These are phyloP conservation scores for Xylaria sp. DNA, from an alignment of 2,329 filamentous ascomycete genomes.

Conservation along the genomic window DNA sequence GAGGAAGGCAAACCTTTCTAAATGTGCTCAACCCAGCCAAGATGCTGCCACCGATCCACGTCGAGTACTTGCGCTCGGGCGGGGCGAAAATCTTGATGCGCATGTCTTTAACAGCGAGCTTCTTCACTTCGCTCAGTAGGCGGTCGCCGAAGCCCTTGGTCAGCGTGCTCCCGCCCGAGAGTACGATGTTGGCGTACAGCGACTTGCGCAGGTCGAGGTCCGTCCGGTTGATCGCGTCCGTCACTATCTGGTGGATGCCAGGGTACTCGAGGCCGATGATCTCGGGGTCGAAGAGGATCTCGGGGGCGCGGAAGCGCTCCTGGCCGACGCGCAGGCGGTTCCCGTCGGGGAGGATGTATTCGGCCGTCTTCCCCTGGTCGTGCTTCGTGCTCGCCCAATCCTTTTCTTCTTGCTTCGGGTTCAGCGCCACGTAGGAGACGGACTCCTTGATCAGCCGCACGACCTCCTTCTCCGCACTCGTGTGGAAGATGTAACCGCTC, in stretches of 20 bases:
- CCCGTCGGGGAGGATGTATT: conserved; percentile 91
- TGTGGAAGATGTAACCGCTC: conserved; percentile 93
- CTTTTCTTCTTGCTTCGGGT: conserved; percentile 94
- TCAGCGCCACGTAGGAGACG: conserved; percentile 86
- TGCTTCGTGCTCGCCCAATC: conserved; percentile 86
- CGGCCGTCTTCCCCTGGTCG: conserved; percentile 77
- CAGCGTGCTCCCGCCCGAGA: conserved; percentile 93
- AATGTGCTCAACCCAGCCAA: conserved; percentile 96
- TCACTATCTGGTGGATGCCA: conserved; percentile 96
- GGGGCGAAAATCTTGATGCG: conserved; percentile 99
- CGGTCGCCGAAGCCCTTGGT: conserved; percentile 97
- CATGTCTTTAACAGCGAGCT: conserved; percentile 97
- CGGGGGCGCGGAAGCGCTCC: conserved; percentile 92
- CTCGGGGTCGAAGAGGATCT: conserved; percentile 97
- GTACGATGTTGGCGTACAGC: conserved; percentile 94
- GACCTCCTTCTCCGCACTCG: conserved; percentile 98
- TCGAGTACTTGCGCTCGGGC: conserved; percentile 97
- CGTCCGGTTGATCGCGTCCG: conserved; percentile 92
- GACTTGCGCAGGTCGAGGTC: conserved; percentile 95
- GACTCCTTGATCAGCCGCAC: conserved; percentile 97
- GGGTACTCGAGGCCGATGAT: conserved; percentile 97
- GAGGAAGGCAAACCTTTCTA: conserved; percentile 79
- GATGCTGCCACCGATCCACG: conserved; percentile 98
- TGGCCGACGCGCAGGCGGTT: conserved; percentile 90
- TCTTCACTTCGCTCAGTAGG: conserved; percentile 88